Base-by-base conservation (phyloP, 768 basidiomycete genomes). In the Termitomyces sp. region DNA sequence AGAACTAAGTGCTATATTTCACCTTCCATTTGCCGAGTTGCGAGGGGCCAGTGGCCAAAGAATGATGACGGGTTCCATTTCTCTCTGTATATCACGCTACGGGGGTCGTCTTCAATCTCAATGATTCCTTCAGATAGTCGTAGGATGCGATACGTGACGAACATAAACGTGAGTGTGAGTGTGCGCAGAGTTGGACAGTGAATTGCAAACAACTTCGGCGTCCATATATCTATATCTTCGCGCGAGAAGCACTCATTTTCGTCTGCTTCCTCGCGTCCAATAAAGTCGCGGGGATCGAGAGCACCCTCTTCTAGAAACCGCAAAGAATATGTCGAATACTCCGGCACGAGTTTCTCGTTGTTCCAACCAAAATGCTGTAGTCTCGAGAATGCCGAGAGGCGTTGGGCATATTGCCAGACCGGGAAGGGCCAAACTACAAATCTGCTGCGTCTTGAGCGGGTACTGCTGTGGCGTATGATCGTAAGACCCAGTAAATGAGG, bases 281-380 rank as follows among this genome's bases (percentile, higher is more conserved):
- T 14, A 29, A 2, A 8, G 21, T 49, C 52, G 1, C 2, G 6
- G 3, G 27, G 29, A 21, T 42, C 46, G 11, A 37, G n/a, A 16
- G 32, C 32, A 11, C 27, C 41, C 9, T 54, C 42, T 32, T 59
- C 58, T 7, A 44, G 8, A 14, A 14, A 14, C 4, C 11, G 40
- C 23, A 54, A 27, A 5, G 34, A 21, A 44, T 34, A 45, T 2
- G 42, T 42, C 19, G 47, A 43, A 17, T 35, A 49, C 0, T 6
- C 14, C 25, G 7, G 0, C 0, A 4, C 4, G 6, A 4, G 2
- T 14, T 2, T 7, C 0, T 7, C 6, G 12, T 60, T 57, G 34
- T 61, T 53, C 56, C 52, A 60, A 3, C 44, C 25, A 19, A 58
- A 57, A 35, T 48, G 23, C 27, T 29, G 0, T 2, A 53, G 52